Evolutionary conservation across 192 early-diverging fungal genomes (phyloP), one percentile per base, ranked within the genome.

Genomic region (Chytriomyces hyalinus): DNA sequence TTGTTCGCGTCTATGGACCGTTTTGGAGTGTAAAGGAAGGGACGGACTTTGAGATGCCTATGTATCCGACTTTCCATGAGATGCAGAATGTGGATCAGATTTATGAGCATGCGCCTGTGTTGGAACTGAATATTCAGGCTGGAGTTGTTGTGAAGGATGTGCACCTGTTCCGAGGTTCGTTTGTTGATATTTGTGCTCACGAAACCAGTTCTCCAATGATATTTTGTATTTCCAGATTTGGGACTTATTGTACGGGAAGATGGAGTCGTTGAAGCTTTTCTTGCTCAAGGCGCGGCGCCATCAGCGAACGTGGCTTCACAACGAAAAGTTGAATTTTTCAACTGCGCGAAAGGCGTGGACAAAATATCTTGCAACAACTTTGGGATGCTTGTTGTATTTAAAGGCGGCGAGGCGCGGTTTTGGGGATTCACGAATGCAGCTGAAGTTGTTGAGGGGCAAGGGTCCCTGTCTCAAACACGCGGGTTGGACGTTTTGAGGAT

Each of bases 21-120:
- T 67, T 22, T 44, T 45, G 10, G 22, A 62, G 22, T 26, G 3
- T 28, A 0, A 26, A 15, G 17, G 64, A 26, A 65, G 11, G 36
- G 43, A 65, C 7, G 2, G 67, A 67, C 24, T 61, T 44, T 45
- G 76, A 77, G 43, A 63, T 60, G 65, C 76, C 76, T 0, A 62
- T 53, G 76, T 77, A 69, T 70, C 76, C 76, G 8, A 28, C 47
- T 13, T 77, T 43, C 49, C 28, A 51, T 28, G 76, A 77, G 49
- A 77, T 77, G 66, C 10, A 67, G 10, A 61, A 67, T 47, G 20
- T 70, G 49, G 47, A 67, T 6, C 51, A 22, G 24, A 22, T 70
- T 51, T 77, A 69, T 60, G 8, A 24, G 13, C 22, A 44, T 24
- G 48, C 13, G 22, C 76, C 76, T 50, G 28, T 47, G 6, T 11